Percentiles rank a stretch among this genome's conserved stretches.
phyloP scores from a whole-genome alignment of 768 basidiomycete genomes.

The Pulveroboletus sp. region DNA sequence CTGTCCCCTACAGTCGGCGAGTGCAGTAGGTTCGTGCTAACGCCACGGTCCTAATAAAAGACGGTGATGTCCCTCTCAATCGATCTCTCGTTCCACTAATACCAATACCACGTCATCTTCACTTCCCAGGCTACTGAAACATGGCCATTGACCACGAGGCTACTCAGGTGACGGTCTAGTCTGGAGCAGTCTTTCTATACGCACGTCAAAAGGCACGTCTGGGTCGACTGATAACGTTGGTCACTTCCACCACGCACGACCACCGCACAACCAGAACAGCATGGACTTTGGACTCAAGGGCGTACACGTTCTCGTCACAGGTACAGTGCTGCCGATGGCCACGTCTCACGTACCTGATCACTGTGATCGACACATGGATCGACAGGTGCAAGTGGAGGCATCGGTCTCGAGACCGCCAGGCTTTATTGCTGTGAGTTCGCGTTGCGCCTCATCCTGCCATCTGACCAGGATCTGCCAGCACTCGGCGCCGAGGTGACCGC shows the following conservation, averaged over 20 bases:
- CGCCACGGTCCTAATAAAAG: background rate
- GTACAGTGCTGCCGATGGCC: slow-evolving; percentile 26
- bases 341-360: background rate
- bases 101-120: background rate
- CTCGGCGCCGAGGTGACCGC: slow-evolving; percentile 70
- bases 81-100: background rate
- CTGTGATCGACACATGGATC: background rate
- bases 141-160: background rate
- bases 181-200: slow-evolving; percentile 1
- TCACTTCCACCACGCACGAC: background rate
- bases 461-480: slow-evolving; percentile 34
- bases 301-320: slow-evolving; percentile 68
- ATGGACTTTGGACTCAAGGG: slow-evolving; percentile 56
- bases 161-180: slow-evolving; percentile 7
- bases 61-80: background rate
- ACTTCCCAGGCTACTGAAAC: slow-evolving; percentile 18
- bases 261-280: background rate
- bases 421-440: slow-evolving; percentile 48
- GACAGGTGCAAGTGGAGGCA: slow-evolving; percentile 70
- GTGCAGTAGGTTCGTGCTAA: too few species aligned
- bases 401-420: slow-evolving; percentile 58
- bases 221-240: background rate
- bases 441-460: background rate
- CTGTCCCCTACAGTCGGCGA: too few species aligned
- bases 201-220: background rate